phyloP scores from a whole-genome alignment of 2,329 filamentous ascomycete species.

The Nemania bipapillata region DNA sequence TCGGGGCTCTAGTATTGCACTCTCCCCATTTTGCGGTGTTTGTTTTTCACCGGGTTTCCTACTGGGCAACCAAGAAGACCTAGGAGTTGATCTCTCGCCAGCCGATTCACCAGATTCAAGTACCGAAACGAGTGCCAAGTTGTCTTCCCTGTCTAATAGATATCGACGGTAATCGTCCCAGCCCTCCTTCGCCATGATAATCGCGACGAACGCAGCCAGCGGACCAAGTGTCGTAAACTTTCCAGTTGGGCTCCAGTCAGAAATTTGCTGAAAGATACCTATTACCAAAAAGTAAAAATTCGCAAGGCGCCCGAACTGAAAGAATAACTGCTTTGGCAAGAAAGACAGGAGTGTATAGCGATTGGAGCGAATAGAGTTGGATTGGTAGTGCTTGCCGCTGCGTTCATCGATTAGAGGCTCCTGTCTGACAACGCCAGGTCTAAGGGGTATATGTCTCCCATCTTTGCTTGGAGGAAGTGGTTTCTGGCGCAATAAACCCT shows the following conservation, averaged over 20 bases:
- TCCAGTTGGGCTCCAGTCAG: slow-evolving; percentile 79
- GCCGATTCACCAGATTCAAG: slow-evolving; percentile 17
- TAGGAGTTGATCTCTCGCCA: slow-evolving; percentile 35
- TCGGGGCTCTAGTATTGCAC: slow-evolving; percentile 19
- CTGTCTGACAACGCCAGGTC: slow-evolving; percentile 45
- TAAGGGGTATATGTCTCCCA: slow-evolving; percentile 65
- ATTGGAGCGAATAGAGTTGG: slow-evolving; percentile 79
- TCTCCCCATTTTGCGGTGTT: background rate
- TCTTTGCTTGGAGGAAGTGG: slow-evolving; percentile 77
- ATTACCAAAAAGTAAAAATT: slow-evolving; percentile 91
- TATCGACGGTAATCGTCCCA: slow-evolving; percentile 86
- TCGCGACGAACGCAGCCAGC: slow-evolving; percentile 76
- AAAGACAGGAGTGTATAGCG: slow-evolving; percentile 87
- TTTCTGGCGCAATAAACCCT: slow-evolving; percentile 69
- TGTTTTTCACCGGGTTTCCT: background rate
- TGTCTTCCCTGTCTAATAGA: slow-evolving; percentile 83
- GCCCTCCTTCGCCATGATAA: slow-evolving; percentile 88
- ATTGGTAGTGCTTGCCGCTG: slow-evolving; percentile 61
- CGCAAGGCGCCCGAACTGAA: slow-evolving; percentile 85
- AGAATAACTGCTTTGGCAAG: slow-evolving; percentile 82
- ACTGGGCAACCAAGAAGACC: slow-evolving; percentile 4
- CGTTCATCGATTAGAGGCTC: slow-evolving; percentile 61
- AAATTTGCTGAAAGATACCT: slow-evolving; percentile 84
- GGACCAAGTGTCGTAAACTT: slow-evolving; percentile 78
- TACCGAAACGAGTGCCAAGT: slow-evolving; percentile 56